Conservation (phyloP, 495 filamentous ascomycete genomes). For the Aspergillus avenaceus region DNA sequence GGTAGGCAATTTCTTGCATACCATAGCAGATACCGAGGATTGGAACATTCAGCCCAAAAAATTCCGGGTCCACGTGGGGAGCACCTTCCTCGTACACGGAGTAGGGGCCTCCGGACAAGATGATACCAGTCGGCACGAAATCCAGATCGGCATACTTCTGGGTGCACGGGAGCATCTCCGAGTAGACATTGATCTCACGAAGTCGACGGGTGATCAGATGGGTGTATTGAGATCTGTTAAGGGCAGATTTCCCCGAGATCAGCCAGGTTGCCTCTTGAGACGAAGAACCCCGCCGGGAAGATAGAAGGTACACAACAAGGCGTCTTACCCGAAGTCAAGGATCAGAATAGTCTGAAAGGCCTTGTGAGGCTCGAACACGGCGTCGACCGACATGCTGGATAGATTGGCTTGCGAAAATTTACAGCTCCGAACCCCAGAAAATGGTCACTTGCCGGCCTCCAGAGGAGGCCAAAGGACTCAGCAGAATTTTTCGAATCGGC, state of each 20-base stretch:
- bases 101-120: constrained; percentile 67
- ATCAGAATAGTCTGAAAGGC: constrained; percentile 63
- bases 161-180: constrained; percentile 91
- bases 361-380: constrained; percentile 38
- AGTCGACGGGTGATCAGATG: constrained; percentile 77
- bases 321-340: constrained; percentile 56
- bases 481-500: neutral
- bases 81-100: constrained; percentile 69
- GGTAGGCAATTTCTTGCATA: constrained; percentile 78
- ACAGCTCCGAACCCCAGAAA: neutral
- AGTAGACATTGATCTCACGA: constrained; percentile 78
- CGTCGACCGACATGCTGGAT: constrained; percentile 15
- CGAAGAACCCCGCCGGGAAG: neutral
- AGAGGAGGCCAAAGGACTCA: neutral
- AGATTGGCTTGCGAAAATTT: neutral
- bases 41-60: constrained; percentile 75
- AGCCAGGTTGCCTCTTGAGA: constrained; percentile 1
- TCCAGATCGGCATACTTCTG: constrained; percentile 72
- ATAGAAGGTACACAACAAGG: constrained; percentile 21
- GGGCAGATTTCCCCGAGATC: neutral
- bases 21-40: constrained; percentile 81
- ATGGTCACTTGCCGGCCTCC: neutral
- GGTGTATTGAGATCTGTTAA: constrained; percentile 52
- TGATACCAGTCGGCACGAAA: constrained; percentile 80
- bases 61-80: constrained; percentile 72